These are phyloP conservation scores for Diaporthe eres DNA, from an alignment of 2,329 filamentous ascomycete species.

Conservation along the genomic window DNA sequence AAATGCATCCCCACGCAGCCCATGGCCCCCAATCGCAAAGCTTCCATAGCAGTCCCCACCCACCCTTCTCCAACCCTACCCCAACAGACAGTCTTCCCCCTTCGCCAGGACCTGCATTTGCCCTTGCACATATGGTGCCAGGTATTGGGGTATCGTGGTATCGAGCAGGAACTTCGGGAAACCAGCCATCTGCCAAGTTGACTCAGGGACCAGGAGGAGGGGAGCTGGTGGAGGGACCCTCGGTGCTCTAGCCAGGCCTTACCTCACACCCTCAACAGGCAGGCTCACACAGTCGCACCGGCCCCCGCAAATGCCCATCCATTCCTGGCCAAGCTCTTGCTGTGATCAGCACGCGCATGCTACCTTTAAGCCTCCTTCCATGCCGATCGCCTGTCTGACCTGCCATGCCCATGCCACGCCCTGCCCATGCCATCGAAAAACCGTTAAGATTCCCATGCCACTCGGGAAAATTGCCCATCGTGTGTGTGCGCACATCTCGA, in stretches of 20 bases:
- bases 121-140: background rate
- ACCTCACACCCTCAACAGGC: background rate
- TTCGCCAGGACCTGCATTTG: slow-evolving; percentile 22
- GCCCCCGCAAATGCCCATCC: slow-evolving; percentile 21
- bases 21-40: slow-evolving; percentile 21
- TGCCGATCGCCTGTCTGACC: slow-evolving; percentile 24
- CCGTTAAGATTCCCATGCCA: slow-evolving; percentile 19
- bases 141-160: slow-evolving; percentile 25
- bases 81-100: background rate
- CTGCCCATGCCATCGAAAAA: background rate
- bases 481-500: background rate
- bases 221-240: slow-evolving; percentile 19
- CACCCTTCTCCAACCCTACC: background rate
- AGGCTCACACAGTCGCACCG: slow-evolving; percentile 17
- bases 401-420: slow-evolving; percentile 6
- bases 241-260: slow-evolving; percentile 13
- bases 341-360: slow-evolving; percentile 33
- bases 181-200: background rate
- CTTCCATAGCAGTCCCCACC: slow-evolving; percentile 17
- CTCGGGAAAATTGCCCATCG: slow-evolving; percentile 22
- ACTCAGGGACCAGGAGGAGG: slow-evolving; percentile 8
- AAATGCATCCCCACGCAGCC: background rate
- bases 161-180: slow-evolving; percentile 30
- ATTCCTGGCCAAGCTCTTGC: slow-evolving; percentile 9
- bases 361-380: slow-evolving; percentile 32